phyloP scores from a whole-genome alignment of 306 rosid species.

The Glycine tomentella region DNA sequence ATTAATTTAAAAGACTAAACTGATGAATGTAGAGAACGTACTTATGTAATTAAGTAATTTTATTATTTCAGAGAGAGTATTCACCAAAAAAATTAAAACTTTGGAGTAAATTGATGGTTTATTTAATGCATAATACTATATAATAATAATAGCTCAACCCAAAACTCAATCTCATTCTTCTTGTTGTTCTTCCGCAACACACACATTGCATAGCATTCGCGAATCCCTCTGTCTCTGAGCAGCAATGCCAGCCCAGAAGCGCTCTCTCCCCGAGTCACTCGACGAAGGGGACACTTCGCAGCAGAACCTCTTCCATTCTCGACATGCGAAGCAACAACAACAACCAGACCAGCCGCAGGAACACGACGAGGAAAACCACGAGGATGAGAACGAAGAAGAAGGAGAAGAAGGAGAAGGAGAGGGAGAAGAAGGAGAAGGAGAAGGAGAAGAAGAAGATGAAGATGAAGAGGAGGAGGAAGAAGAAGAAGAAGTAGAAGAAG shows the following conservation, averaged over 20 bases:
- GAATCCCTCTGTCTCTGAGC: conserved; percentile 28
- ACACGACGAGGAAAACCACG: conserved; percentile 5
- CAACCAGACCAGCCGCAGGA: conserved; percentile 30
- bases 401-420: too few species aligned
- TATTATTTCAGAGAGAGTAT: not conserved
- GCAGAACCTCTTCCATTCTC: conserved; percentile 45
- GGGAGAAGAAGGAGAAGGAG: not conserved
- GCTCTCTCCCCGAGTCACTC: conserved; percentile 56
- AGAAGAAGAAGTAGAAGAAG: conserved; percentile 43
- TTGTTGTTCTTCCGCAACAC: conserved; percentile 12
- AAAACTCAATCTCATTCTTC: conserved; percentile 36
- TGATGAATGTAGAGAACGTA: not conserved
- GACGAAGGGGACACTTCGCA: conserved; percentile 59
- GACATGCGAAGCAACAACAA: conserved; percentile 63
- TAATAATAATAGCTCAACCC: not conserved
- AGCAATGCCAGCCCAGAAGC: conserved; percentile 98
- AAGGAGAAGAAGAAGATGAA: not conserved
- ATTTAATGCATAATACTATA: not conserved
- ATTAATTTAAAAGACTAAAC: not conserved
- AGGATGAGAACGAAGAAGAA: conserved; percentile 28
- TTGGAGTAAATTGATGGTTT: not conserved
- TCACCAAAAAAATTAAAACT: too few species aligned
- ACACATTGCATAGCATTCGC: conserved; percentile 20
- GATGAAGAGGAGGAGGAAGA: conserved; percentile 35
- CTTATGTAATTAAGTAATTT: not conserved